These are phyloP conservation scores for Pyrenochaeta sp. DNA, from an alignment of 2,329 filamentous ascomycete species.

Conservation along the genomic window DNA sequence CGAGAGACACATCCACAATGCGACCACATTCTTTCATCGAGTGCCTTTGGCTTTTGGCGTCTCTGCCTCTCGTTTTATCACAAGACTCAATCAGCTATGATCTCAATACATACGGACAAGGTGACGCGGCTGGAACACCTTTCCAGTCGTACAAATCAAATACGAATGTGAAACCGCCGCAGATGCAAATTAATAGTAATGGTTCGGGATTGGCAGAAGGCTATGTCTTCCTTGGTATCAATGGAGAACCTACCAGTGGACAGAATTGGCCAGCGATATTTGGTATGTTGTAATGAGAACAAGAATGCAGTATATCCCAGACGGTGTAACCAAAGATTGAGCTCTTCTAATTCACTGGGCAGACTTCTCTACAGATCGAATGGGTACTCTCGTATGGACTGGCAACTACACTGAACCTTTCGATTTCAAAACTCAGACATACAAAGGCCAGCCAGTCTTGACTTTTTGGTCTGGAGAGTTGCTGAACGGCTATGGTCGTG, in stretches of 20 bases:
- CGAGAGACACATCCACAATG: background rate
- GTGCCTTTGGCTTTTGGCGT: background rate
- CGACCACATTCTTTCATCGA: background rate
- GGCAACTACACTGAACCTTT: slow-evolving; percentile 26
- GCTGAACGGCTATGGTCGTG: slow-evolving; percentile 17
- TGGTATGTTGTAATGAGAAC: slow-evolving; percentile 14
- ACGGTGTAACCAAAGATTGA: background rate
- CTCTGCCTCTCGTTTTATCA: slow-evolving; percentile 9
- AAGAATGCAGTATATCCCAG: no score
- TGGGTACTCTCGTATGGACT: slow-evolving; percentile 28
- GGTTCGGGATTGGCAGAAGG: slow-evolving; percentile 15
- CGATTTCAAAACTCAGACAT: slow-evolving; percentile 28
- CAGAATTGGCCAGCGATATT: slow-evolving; percentile 28
- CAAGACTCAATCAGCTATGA: slow-evolving; percentile 23
- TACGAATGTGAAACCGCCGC: slow-evolving; percentile 17
- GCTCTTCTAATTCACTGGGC: no score
- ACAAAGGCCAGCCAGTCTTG: slow-evolving; percentile 27
- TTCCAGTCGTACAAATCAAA: slow-evolving; percentile 27
- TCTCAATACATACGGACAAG: slow-evolving; percentile 16
- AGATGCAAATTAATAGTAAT: slow-evolving; percentile 23
- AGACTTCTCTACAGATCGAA: slow-evolving; percentile 22
- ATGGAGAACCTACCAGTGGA: slow-evolving; percentile 22
- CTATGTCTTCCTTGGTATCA: slow-evolving; percentile 21
- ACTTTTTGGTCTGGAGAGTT: slow-evolving; percentile 27
- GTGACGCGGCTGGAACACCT: slow-evolving; percentile 16